Evolutionary conservation across 805 yeast species (phyloP).

Genomic region (Candida silvatica): DNA sequence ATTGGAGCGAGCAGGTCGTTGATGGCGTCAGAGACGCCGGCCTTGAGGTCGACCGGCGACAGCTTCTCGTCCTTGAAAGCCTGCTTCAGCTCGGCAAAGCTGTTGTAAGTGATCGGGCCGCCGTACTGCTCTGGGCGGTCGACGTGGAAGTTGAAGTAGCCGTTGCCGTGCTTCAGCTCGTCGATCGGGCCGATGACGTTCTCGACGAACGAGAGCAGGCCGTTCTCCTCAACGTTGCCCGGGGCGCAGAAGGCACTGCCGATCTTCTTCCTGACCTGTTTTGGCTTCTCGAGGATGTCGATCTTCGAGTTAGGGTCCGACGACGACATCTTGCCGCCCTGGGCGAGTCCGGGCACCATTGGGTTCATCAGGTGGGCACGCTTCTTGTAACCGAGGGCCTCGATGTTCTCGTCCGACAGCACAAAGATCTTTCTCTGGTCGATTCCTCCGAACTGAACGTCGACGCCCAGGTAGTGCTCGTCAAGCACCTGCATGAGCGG

Average conservation of each 20-base stretch:
- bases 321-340: conserved; percentile 98
- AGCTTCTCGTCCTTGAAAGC: conserved; percentile 70
- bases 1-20: conserved; percentile 78
- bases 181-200: conserved; percentile 81
- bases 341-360: conserved; percentile 96
- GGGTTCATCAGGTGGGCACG: conserved; percentile 98
- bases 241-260: conserved; percentile 93
- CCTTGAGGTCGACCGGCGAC: conserved; percentile 88
- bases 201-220: conserved; percentile 78
- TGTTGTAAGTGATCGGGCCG: conserved; percentile 71
- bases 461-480: conserved; percentile 81
- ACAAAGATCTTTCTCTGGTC: conserved; percentile 98
- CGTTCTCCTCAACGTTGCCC: conserved; percentile 86
- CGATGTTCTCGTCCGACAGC: conserved; percentile 91
- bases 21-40: conserved; percentile 84
- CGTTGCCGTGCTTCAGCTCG: conserved; percentile 57
- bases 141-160: conserved; percentile 57
- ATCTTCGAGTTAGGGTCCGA: conserved; percentile 98
- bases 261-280: conserved; percentile 81
- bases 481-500: conserved; percentile 99
- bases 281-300: conserved; percentile 86
- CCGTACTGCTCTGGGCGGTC: conserved; percentile 97
- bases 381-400: conserved; percentile 83
- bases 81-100: conserved; percentile 58
- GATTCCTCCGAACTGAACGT: conserved; percentile 97